Percentiles rank a stretch among this genome's conserved stretches.
Evolutionary conservation across 768 basidiomycete genomes (phyloP).

Genomic region (Mycena albidolilacea): DNA sequence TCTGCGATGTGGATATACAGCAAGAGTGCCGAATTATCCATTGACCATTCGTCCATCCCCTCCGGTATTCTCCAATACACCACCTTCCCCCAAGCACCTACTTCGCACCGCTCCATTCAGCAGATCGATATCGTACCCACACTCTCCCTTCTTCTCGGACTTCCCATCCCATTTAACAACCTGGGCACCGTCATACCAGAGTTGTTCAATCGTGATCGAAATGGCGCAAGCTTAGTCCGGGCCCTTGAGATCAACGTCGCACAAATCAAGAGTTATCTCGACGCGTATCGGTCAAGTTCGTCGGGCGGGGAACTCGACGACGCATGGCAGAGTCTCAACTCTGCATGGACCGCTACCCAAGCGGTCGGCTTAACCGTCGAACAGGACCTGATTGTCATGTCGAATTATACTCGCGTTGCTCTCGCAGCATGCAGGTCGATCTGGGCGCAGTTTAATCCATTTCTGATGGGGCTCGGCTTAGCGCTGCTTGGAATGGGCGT

Average conservation of each 20-base stretch:
- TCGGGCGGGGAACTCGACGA: slow-evolving; percentile 83
- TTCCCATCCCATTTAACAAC: slow-evolving; percentile 97
- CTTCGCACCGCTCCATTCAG: slow-evolving; percentile 77
- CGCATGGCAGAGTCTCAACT: slow-evolving; percentile 69
- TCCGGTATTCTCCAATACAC: slow-evolving; percentile 66
- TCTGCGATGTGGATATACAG: slow-evolving; percentile 94
- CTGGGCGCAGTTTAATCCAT: slow-evolving; percentile 95
- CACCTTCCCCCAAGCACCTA: slow-evolving; percentile 71
- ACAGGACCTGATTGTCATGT: slow-evolving; percentile 55
- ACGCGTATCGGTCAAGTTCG: slow-evolving; percentile 78
- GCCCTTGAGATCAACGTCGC: slow-evolving; percentile 80
- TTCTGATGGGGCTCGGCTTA: slow-evolving; percentile 84
- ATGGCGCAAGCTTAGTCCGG: slow-evolving; percentile 58
- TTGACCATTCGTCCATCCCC: slow-evolving; percentile 55
- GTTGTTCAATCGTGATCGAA: slow-evolving; percentile 75
- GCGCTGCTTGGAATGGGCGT: slow-evolving; percentile 70
- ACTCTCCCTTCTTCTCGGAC: slow-evolving; percentile 88
- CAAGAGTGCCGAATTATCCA: slow-evolving; percentile 72
- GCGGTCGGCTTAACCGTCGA: slow-evolving; percentile 43
- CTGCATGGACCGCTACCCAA: slow-evolving; percentile 58
- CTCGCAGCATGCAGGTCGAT: slow-evolving; percentile 83
- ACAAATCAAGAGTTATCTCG: slow-evolving; percentile 85
- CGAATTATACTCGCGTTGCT: slow-evolving; percentile 72
- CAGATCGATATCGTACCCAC: slow-evolving; percentile 96
- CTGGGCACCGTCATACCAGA: slow-evolving; percentile 94